Evolutionary conservation across 2,329 filamentous ascomycete genomes (phyloP).

Genomic region (Aspergillus brasiliensis): DNA sequence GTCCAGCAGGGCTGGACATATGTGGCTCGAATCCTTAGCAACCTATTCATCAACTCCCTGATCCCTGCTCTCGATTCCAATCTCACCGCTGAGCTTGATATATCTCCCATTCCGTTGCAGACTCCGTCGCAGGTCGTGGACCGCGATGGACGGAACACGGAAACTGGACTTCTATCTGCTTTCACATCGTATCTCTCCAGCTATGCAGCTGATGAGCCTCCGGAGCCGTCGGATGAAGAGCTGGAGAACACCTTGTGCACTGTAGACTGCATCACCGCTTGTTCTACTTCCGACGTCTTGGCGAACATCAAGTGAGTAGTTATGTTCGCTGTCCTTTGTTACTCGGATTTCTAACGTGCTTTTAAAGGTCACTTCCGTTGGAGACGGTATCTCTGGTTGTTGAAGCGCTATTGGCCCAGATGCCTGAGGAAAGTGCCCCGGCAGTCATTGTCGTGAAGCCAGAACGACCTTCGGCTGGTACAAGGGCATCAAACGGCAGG

Average conservation of each 20-base stretch:
- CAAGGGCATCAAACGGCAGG: conserved; percentile 62
- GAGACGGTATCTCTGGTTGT: conserved; percentile 65
- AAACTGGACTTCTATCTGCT: conserved; percentile 87
- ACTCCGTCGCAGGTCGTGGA: conserved; percentile 92
- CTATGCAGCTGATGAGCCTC: conserved; percentile 95
- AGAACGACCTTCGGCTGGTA: conserved; percentile 68
- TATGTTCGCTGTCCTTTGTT: conserved; percentile 9
- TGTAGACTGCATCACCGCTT: conserved; percentile 90
- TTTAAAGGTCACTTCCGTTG: conserved; percentile 63
- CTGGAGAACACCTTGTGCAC: conserved; percentile 93
- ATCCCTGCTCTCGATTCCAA: conserved; percentile 76
- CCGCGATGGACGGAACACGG: conserved; percentile 73
- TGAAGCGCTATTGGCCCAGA: conserved; percentile 72
- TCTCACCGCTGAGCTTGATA: conserved; percentile 66
- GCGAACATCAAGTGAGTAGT: conserved; percentile 74
- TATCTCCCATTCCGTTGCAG: conserved; percentile 84
- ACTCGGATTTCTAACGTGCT: conserved; percentile 20
- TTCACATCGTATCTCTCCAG: conserved; percentile 98
- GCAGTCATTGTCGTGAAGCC: conserved; percentile 87
- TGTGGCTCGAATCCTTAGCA: conserved; percentile 89
- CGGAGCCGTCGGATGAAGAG: conserved; percentile 95
- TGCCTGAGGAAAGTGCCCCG: conserved; percentile 82
- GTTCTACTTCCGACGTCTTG: conserved; percentile 79
- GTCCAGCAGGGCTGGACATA: conserved; percentile 63
- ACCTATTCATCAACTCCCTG: conserved; percentile 93